Evolutionary conservation across 2,329 filamentous ascomycete species (phyloP), one percentile per base, ranked within the genome.

Genomic region (Aspergillus sp.): DNA sequence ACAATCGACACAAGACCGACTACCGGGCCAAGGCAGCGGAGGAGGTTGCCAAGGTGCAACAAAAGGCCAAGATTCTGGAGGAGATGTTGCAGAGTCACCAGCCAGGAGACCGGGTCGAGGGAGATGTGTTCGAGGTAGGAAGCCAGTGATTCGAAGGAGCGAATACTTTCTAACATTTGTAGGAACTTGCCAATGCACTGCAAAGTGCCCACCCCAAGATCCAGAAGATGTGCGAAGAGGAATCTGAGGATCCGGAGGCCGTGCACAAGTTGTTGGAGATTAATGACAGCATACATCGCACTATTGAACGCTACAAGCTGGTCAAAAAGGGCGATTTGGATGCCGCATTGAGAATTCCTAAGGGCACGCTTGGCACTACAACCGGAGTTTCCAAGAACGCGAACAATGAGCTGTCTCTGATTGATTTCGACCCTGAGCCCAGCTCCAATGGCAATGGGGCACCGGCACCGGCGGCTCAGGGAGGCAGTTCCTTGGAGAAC

Each of bases 201-300:
- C 88, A 89, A 65, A 96, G 86, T 61, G 93, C 93, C 2, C 93
- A 98, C 59, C 93, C 93, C 7, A 98, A 98, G 73, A 97, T 98
- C 52, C 91, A 97, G 65, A 96, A 89, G 71, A 98, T 98, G 91
- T 97, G 91, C 61, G 91, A 97, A 67, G 93, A 98, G 67, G 93
- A 98, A 62, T 96, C 90, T 8, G 91, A 97, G 49, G 93, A 98
- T 61, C 84, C 90, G 49, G 93, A 96, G 71, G 93, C 93, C 5
- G 93, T 98, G 5, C 88, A 90, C 35, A 95, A 95, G 68, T 76
- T 98, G 8, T 78, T 98, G 44, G 90, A 97, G 64, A 97, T 98
- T 61, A 98, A 98, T 64, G 93, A 98, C 68, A 96, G 90, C 70
- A 98, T 98, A 79, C 88, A 97, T 64, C 83, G 91, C 50, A 98